Evolutionary conservation across 495 filamentous ascomycete genomes (phyloP).

Genomic region (Astrothelium macrocarpum): DNA sequence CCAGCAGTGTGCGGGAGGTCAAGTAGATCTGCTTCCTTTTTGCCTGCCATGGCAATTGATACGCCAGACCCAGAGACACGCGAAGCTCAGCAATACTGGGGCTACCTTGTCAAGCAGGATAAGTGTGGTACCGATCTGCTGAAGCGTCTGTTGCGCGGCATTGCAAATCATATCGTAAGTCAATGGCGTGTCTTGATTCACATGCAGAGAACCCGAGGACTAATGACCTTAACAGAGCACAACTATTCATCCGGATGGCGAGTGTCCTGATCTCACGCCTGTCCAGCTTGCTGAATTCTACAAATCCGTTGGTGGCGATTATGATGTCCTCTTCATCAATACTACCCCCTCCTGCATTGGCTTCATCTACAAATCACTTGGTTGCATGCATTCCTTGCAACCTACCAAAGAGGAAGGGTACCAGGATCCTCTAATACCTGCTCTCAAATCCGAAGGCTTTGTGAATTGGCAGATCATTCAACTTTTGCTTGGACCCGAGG

Average conservation of each 20-base stretch:
- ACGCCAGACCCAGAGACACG: slow-evolving; percentile 11
- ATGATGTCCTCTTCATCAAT: slow-evolving; percentile 75
- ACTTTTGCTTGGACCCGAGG: slow-evolving; percentile 74
- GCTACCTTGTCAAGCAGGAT: slow-evolving; percentile 70
- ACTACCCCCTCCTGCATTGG: slow-evolving; percentile 67
- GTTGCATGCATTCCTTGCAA: slow-evolving; percentile 55
- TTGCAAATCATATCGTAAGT: slow-evolving; percentile 74
- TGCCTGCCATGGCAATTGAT: not conserved
- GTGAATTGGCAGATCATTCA: slow-evolving; percentile 92
- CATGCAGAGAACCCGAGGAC: slow-evolving; percentile 14
- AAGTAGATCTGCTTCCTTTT: not conserved
- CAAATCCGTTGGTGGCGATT: slow-evolving; percentile 77
- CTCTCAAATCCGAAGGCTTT: slow-evolving; percentile 73
- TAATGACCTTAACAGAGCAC: slow-evolving; percentile 37
- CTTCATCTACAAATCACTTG: slow-evolving; percentile 84
- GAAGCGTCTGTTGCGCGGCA: slow-evolving; percentile 65
- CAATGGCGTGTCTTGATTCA: not conserved
- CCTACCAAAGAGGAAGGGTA: slow-evolving; percentile 60
- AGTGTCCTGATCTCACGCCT: slow-evolving; percentile 55
- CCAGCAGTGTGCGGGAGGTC: not conserved
- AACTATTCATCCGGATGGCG: slow-evolving; percentile 55
- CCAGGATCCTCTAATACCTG: slow-evolving; percentile 64
- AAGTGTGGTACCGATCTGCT: slow-evolving; percentile 68
- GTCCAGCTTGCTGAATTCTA: slow-evolving; percentile 83
- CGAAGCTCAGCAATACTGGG: slow-evolving; percentile 53